phyloP scores from a whole-genome alignment of 192 early-diverging fungal species.

The Coemansia sp. region DNA sequence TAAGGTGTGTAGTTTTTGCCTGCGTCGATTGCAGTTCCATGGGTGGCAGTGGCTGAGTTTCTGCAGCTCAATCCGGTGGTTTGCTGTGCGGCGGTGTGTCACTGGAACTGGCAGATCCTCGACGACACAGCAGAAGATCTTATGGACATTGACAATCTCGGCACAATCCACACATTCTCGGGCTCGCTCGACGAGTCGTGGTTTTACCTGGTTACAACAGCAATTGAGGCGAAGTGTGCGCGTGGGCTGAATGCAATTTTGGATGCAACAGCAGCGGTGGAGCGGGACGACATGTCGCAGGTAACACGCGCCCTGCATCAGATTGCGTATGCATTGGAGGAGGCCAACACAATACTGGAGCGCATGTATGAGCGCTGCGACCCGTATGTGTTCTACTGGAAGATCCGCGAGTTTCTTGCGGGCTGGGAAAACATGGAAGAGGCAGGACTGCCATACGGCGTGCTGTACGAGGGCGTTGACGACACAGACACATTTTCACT shows the following conservation, averaged over 20 bases:
- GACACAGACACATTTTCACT: constrained; percentile 50
- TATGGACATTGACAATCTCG: constrained; percentile 72
- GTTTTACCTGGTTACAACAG: constrained; percentile 93
- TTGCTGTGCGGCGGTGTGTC: constrained; percentile 80
- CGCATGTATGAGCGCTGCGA: constrained; percentile 94
- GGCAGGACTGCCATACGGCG: constrained; percentile 79
- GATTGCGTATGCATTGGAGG: constrained; percentile 58
- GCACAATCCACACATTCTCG: constrained; percentile 79
- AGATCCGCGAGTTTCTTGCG: constrained; percentile 84
- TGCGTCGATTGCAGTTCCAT: constrained; percentile 76
- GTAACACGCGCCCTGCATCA: constrained; percentile 54
- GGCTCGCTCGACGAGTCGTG: constrained; percentile 91
- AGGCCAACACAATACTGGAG: constrained; percentile 58
- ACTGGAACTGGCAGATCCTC: constrained; percentile 93
- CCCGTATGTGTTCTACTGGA: constrained; percentile 93
- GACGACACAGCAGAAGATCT: constrained; percentile 67
- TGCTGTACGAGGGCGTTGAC: constrained; percentile 91
- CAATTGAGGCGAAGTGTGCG: constrained; percentile 82
- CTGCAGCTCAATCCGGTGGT: constrained; percentile 86
- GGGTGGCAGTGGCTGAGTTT: constrained; percentile 68
- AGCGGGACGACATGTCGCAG: constrained; percentile 53
- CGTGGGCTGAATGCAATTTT: constrained; percentile 67
- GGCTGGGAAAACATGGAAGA: constrained; percentile 93
- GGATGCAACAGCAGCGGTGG: constrained; percentile 61
- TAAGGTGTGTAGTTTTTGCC: constrained; percentile 61